A percentile compares a stretch with the other conserved stretches of the same genome.
Conservation (phyloP, 306 rosid species). For the Corylus heterophylla region DNA sequence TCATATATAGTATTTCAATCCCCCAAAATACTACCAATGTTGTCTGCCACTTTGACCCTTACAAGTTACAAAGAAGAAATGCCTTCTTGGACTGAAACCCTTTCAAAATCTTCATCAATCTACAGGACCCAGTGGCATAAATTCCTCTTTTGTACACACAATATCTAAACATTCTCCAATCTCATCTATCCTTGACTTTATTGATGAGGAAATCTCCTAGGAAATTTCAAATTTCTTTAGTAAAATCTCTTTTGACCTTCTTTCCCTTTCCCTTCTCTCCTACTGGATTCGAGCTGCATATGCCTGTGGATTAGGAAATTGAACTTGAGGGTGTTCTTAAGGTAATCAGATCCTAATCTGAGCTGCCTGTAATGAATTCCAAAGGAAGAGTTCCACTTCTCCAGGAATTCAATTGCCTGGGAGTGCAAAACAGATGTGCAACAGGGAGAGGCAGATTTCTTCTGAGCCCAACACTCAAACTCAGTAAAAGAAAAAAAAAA, state of each 20-base stretch:
- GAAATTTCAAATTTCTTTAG: slow-evolving; percentile 62
- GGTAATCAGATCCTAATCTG: slow-evolving; percentile 80
- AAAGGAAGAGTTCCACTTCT: slow-evolving; percentile 83
- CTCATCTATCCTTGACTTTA: slow-evolving; percentile 66
- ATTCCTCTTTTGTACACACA: slow-evolving; percentile 55
- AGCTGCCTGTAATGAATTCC: slow-evolving; percentile 79
- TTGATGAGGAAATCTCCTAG: slow-evolving; percentile 47
- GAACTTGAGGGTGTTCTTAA: slow-evolving; percentile 81
- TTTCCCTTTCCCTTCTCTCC: slow-evolving; percentile 81
- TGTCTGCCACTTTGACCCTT: slow-evolving; percentile 67
- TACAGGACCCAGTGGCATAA: slow-evolving; percentile 30
- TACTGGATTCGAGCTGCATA: slow-evolving; percentile 60
- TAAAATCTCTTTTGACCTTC: slow-evolving; percentile 70
- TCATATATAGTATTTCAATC: too few relatives aligned
- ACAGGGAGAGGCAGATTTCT: slow-evolving; percentile 69
- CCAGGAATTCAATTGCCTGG: slow-evolving; percentile 81
- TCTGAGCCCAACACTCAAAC: slow-evolving; percentile 82
- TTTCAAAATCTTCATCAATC: slow-evolving; percentile 64
- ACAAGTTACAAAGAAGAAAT: slow-evolving; percentile 58
- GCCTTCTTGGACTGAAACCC: slow-evolving; percentile 75
- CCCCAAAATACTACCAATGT: slow-evolving; percentile 11
- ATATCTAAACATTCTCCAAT: slow-evolving; percentile 82
- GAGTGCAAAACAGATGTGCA: slow-evolving; percentile 63
- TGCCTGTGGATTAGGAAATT: slow-evolving; percentile 90
- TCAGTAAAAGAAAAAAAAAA: slow-evolving; percentile 30